Evolutionary conservation across 176 grass and related monocot genomes (phyloP).

Genomic region (Puccinellia tenuiflora): DNA sequence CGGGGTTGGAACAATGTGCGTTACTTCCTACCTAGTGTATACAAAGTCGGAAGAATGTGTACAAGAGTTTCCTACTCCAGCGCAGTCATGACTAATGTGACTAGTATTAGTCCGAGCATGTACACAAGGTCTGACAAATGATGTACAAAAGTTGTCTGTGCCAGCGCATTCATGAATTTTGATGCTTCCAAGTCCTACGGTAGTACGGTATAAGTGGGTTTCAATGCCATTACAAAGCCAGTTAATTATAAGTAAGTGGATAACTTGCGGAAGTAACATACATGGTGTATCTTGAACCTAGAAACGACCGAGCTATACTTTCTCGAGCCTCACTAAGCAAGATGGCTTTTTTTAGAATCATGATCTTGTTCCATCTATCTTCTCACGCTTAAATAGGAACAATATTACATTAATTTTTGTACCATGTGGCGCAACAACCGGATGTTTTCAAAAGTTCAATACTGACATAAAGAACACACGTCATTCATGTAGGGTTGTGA

Average conservation of each 20-base stretch:
- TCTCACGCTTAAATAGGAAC: background rate
- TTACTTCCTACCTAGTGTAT: too few relatives aligned
- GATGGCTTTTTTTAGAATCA: too few relatives aligned
- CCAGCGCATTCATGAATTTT: too few relatives aligned
- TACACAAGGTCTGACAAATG: too few relatives aligned
- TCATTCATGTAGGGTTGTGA: background rate
- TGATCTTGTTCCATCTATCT: background rate
- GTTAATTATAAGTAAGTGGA: background rate
- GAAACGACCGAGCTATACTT: background rate
- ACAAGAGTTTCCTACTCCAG: too few relatives aligned
- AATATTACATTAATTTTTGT: background rate
- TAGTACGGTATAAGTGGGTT: background rate
- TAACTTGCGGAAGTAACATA: background rate
- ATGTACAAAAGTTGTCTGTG: too few relatives aligned
- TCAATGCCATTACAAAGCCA: background rate
- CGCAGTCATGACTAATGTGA: too few relatives aligned
- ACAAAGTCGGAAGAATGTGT: too few relatives aligned
- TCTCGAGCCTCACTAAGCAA: background rate
- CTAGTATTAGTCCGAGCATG: too few relatives aligned
- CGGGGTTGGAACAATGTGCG: too few relatives aligned
- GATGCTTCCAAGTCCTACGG: background rate
- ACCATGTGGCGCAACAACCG: background rate
- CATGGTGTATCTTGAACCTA: background rate
- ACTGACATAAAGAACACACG: background rate
- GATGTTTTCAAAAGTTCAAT: background rate